Evolutionary conservation across 169 alveolate species (phyloP).

Genomic region (Cryptosporidium bovis): DNA sequence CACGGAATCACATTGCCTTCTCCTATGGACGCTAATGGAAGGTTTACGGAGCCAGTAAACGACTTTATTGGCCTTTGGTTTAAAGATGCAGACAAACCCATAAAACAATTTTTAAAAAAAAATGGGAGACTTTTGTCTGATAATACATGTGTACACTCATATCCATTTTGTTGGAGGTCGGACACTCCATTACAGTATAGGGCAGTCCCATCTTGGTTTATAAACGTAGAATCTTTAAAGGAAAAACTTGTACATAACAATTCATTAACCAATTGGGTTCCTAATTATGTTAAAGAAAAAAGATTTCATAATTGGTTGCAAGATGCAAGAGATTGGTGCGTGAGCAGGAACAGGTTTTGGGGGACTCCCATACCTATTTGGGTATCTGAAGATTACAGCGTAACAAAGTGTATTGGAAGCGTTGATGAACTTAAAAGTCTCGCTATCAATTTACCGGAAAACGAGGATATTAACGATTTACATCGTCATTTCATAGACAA

Average conservation of each 20-base stretch:
- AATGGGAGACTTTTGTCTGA: conserved; percentile 85
- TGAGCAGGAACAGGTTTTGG: conserved; percentile 98
- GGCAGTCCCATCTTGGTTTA: conserved; percentile 98
- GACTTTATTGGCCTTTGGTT: conserved; percentile 90
- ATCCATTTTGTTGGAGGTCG: conserved; percentile 99
- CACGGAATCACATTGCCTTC: conserved; percentile 88
- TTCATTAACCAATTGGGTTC: conserved; percentile 95
- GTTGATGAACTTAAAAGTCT: conserved; percentile 85
- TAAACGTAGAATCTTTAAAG: conserved; percentile 94
- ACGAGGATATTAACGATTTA: conserved; percentile 89
- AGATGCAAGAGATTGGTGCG: conserved; percentile 99
- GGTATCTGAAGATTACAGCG: conserved; percentile 94
- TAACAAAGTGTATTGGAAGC: conserved; percentile 95
- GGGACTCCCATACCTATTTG: conserved; percentile 99
- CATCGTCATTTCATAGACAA: conserved; percentile 98
- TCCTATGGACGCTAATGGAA: conserved; percentile 93
- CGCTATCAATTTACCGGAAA: conserved; percentile 72
- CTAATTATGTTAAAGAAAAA: conserved; percentile 94
- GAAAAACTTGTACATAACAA: conserved; percentile 90
- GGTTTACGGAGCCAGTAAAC: conserved; percentile 85
- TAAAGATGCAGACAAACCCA: conserved; percentile 95
- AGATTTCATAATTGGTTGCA: conserved; percentile 99
- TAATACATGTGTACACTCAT: conserved; percentile 90
- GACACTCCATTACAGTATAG: conserved; percentile 98
- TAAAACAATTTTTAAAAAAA: conserved; percentile 88